phyloP scores from a whole-genome alignment of 163 green algal genomes.

The Scenedesmus sp. region DNA sequence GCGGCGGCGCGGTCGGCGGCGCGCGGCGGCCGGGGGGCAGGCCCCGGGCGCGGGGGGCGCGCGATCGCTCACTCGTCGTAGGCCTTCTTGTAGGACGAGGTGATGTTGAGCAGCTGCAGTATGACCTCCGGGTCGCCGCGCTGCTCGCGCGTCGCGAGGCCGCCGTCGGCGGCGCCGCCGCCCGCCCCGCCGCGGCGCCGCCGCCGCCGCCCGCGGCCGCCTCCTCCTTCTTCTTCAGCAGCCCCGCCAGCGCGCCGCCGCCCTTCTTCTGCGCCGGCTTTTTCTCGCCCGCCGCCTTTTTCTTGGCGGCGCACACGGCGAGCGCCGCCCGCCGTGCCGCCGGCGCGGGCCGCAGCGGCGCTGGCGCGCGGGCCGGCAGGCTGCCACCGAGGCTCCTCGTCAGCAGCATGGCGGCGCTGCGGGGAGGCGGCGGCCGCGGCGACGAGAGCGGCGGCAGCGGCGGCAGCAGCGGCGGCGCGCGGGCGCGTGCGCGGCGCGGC shows the following conservation, averaged over 20 bases:
- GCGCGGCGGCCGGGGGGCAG: too few species aligned
- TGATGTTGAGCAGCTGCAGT: constrained; percentile 42
- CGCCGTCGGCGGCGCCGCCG: neutral
- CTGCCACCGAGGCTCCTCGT: too few species aligned
- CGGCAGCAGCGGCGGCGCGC: too few species aligned
- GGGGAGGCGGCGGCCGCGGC: too few species aligned
- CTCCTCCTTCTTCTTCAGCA: constrained; percentile 45
- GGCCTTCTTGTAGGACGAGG: constrained; percentile 31
- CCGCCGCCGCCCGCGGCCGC: neutral
- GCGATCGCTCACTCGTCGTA: constrained; percentile 47
- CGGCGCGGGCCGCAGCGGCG: neutral
- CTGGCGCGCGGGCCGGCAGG: too few species aligned
- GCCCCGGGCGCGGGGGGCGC: too few species aligned
- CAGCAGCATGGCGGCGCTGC: neutral
- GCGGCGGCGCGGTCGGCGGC: too few species aligned
- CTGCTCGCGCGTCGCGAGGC: constrained; percentile 30
- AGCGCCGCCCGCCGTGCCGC: neutral
- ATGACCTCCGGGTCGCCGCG: constrained; percentile 41
- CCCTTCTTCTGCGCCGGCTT: constrained; percentile 45
- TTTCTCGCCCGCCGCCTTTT: constrained; percentile 24
- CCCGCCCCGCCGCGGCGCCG: too few species aligned
- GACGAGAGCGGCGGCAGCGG: too few species aligned
- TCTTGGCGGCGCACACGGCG: neutral
- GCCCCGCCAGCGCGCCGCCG: constrained; percentile 34
- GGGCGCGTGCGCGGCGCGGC: too few species aligned